Base-by-base conservation (phyloP, 306 rosid genomes). In the Vigna hirtella region DNA sequence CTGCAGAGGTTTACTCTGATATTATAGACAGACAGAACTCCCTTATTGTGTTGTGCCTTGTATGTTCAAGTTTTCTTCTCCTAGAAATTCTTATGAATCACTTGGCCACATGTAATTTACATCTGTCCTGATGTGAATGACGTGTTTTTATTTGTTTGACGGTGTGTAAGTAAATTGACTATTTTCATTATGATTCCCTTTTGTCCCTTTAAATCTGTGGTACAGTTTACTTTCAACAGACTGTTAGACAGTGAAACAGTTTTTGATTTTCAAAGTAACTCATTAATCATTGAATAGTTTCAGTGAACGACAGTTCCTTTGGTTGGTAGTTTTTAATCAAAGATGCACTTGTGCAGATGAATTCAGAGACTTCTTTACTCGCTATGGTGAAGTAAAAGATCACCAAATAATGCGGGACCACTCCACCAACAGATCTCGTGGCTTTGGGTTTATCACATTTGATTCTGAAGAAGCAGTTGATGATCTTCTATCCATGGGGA, bases 381-480 rank as follows among this genome's bases (percentile, higher is more conserved):
- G 87, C 78, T 93, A 83, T 75, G 96, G 97, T 32, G 97, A 87
- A 70, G 93, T 93, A 17, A 90, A 86, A 79, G 96, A 93, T 73
- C 86, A 90, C 82, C 97, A 93, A 80, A 90, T 93, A 81, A 93
- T 93, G 97, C 83, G 93, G 42, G 97, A 93, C 83, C 97, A 93
- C 77, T 85, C 96, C 36, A 90, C 94, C n/a, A 88, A 91, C 57
- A 92, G 96, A 28, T 93, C 97, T 2, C 97, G 96, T 72, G 97
- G 97, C 61, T 93, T 93, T 86, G 97, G 97, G 76, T 89, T 90
- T 85, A 76, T 89, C 42, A 90, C 90, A 64, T 89, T 92, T 20
- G 94, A 92, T 9, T 50, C 94, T 20, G 99, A 95, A 86, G 93
- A 91, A 73, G 84, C 97, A 30, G 99, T 95, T 70, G 99, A 95